Evolutionary conservation across 768 basidiomycete species (phyloP).

Genomic region (Lactarius psammicola): DNA sequence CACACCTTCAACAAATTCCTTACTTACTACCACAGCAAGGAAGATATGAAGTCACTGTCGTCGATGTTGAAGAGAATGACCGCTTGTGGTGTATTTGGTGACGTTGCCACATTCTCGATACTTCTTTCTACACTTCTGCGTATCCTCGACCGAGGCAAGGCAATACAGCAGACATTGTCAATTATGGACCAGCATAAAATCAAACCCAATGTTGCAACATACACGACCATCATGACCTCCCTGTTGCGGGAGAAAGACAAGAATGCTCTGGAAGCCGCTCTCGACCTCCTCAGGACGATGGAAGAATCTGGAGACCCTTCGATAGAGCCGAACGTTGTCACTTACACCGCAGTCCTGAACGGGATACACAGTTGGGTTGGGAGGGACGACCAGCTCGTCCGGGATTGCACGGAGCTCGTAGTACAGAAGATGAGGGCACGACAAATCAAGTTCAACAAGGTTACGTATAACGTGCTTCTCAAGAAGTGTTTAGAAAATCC

Average conservation of each 20-base stretch:
- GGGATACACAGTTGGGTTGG: slow-evolving; percentile 64
- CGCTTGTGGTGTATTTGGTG: slow-evolving; percentile 55
- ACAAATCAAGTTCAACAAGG: slow-evolving; percentile 53
- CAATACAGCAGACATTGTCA: slow-evolving; percentile 57
- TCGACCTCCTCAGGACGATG: slow-evolving; percentile 75
- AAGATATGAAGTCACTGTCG: slow-evolving; percentile 62
- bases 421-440: slow-evolving; percentile 56
- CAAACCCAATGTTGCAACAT: slow-evolving; percentile 70
- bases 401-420: slow-evolving; percentile 51
- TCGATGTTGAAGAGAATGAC: slow-evolving; percentile 57
- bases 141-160: slow-evolving; percentile 58
- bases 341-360: slow-evolving; percentile 78
- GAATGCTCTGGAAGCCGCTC: slow-evolving; percentile 55
- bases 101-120: slow-evolving; percentile 85
- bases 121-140: slow-evolving; percentile 76
- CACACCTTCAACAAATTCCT: slow-evolving; percentile 82
- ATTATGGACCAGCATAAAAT: slow-evolving; percentile 78
- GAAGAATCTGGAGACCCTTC: slow-evolving; percentile 48
- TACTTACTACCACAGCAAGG: slow-evolving; percentile 57
- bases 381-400: slow-evolving; percentile 44
- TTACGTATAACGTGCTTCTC: slow-evolving; percentile 78
- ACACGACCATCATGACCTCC: slow-evolving; percentile 75
- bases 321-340: slow-evolving; percentile 66
- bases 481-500: slow-evolving; percentile 58
- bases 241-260: slow-evolving; percentile 59